These are phyloP conservation scores for Conidiobolus incongruus DNA, from an alignment of 371 early-diverging fungal species.

Conservation along the genomic window DNA sequence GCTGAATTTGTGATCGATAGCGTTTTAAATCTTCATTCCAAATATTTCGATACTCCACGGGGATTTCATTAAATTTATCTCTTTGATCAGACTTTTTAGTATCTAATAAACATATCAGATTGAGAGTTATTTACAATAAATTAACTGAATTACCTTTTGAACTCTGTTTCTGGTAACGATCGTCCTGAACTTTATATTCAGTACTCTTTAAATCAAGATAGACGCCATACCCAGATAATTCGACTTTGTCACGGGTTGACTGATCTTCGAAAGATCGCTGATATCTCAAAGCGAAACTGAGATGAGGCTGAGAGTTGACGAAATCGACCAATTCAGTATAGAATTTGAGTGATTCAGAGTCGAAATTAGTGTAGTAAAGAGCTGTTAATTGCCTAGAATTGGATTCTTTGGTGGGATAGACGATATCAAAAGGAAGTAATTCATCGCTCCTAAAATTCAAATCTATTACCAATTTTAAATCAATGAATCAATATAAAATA, in stretches of 20 bases:
- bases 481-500: too few relatives aligned
- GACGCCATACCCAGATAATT: conserved; percentile 73
- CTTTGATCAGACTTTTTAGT: too few relatives aligned
- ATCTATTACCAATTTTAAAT: too few relatives aligned
- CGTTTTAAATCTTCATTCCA: too few relatives aligned
- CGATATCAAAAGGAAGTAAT: conserved; percentile 22
- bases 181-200: conserved; percentile 86
- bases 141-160: too few relatives aligned
- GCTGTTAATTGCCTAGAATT: conserved; percentile 6
- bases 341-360: conserved; percentile 17
- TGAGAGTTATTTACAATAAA: too few relatives aligned
- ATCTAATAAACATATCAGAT: too few relatives aligned
- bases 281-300: conserved; percentile 24
- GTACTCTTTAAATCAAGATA: conserved; percentile 80
- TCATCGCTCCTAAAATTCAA: too few relatives aligned
- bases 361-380: conserved; percentile 24
- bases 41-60: not conserved
- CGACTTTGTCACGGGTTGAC: conserved; percentile 9
- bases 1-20: too few relatives aligned
- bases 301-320: conserved; percentile 8
- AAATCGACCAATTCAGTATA: conserved; percentile 13
- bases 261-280: conserved; percentile 15
- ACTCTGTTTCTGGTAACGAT: too few relatives aligned
- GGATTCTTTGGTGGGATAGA: conserved; percentile 5
- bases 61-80: not conserved